Evolutionary conservation across 257 asterid species (phyloP), one percentile per base, ranked within the genome.

Genomic region (Ilex aquifolium): DNA sequence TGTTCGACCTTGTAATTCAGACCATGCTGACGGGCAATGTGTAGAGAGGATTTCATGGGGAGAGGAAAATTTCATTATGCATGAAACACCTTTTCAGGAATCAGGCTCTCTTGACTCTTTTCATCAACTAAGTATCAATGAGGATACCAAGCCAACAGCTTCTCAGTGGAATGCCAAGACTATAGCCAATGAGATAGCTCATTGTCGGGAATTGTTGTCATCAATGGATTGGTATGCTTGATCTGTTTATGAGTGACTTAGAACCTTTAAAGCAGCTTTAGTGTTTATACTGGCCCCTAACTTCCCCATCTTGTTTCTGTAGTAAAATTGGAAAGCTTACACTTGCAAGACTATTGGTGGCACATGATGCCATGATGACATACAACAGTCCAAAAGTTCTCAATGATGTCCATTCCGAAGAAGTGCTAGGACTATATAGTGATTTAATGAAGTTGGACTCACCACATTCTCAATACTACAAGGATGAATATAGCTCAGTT

Each of bases 301-400:
- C 49, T 59, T 39, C 66, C 52, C 39, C 62, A 69, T 59, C 42
- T 64, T 63, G 57, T 72, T 32, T 44, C 32, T 73, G 74, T 74
- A 93, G 97, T 90, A 93, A 93, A 88, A 93, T 90, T 64, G 99
- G 95, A 53, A 90, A 93, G 74, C 91, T 93, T 63, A 85, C 88
- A 61, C 96, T 93, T 68, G 95, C 97, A 61, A 90, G 99, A 87
- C 80, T 90, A 60, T 63, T 85, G 85, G 81, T 69, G 85, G 95
- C 95, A 21, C 84, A 64, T 36, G 79, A 81, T 74, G 66, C 88
- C 42, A 64, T 90, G 76, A 61, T 73, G 70, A 77, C 85, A 61
- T 68, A 64, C 57, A 62, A 76, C 51, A 77, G 76, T 70, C 44
- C 68, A 57, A 59, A 74, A 32, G 77, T 62, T 62, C 65, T 72